Evolutionary conservation across 106 monocot species (phyloP), one percentile per base, ranked within the genome.

Genomic region (Phalaenopsis aphrodite): DNA sequence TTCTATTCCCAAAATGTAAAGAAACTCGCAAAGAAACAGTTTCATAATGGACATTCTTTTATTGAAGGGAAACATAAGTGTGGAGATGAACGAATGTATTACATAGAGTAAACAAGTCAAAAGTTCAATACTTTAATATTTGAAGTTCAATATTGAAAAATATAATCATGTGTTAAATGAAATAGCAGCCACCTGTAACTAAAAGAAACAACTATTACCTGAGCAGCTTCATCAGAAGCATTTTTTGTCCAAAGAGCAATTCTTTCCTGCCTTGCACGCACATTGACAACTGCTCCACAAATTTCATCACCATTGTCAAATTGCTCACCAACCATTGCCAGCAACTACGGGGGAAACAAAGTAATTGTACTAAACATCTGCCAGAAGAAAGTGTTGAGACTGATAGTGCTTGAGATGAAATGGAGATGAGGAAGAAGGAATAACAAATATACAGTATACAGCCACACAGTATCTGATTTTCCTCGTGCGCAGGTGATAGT

Each of bases 261-360:
- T 66, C 85, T 92, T 72, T 93, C 93, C 24, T 90, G 91, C 86
- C 88, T 91, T 23, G 30, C 78, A 84, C 93, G 93, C 11, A 94
- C 85, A 89, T 84, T 93, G 79, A 97, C 93, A 75, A 93, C 96
- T 17, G 85, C 96, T 82, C 96, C 96, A 79, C 96, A 97, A 64
- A 97, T 93, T 80, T 97, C 91, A 87, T 97, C 91, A 23, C 93
- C 93, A 87, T 89, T 78, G 38, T 93, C 93, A 61, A 97, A 97
- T 79, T 97, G 96, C 82, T 97, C 96, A 16, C 96, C 96, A 76
- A 97, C 93, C 87, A 97, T 88, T 47, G 91, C 93, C 72, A 97
- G 80, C 39, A 94, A 69, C 96, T 96, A 78, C 48, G 6, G n/a
- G 16, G 65, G 75, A 82, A 41, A 56, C 8, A 45, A 45, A 45